phyloP scores from a whole-genome alignment of 441 rosid species.

The Croton setiger region DNA sequence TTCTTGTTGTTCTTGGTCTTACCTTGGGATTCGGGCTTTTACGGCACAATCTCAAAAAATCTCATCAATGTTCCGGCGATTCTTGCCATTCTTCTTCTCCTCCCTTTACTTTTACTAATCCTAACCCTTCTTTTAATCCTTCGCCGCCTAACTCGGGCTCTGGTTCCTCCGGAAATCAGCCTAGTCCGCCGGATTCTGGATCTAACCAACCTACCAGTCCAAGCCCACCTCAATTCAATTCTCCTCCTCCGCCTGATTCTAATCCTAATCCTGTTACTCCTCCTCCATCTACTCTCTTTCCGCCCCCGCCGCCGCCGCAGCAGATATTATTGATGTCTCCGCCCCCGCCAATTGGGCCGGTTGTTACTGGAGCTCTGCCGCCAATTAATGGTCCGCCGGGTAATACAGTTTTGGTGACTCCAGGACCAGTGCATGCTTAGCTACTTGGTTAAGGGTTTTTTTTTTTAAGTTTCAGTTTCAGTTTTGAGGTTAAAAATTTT shows the following conservation, averaged over 20 bases:
- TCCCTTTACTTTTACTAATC: conserved; percentile 27
- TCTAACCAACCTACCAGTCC: conserved; percentile 14
- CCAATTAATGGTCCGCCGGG: conserved; percentile 44
- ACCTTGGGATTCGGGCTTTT: conserved; percentile 61
- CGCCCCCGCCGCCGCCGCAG: conserved; percentile 40
- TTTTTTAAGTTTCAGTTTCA: background rate
- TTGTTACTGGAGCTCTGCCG: conserved; percentile 41
- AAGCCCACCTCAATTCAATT: conserved; percentile 23
- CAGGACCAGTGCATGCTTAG: conserved; percentile 63
- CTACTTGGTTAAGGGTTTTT: conserved; percentile 7
- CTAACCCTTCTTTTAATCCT: conserved; percentile 17
- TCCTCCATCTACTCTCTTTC: conserved; percentile 30
- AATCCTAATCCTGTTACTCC: conserved; percentile 25
- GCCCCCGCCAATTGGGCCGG: conserved; percentile 40
- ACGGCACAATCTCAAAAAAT: conserved; percentile 40
- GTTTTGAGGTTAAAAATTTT: background rate
- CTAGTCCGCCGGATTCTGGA: conserved; percentile 19
- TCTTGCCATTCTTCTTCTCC: conserved; percentile 37
- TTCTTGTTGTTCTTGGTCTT: conserved; percentile 58
- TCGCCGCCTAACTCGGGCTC: conserved; percentile 14
- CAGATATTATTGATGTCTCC: conserved; percentile 32
- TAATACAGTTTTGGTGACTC: conserved; percentile 37
- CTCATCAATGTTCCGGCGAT: conserved; percentile 53
- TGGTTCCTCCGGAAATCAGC: conserved; percentile 8
- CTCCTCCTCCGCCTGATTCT: conserved; percentile 35